Base-by-base conservation (phyloP, 257 asterid genomes). In the Solanum tarapatanum region DNA sequence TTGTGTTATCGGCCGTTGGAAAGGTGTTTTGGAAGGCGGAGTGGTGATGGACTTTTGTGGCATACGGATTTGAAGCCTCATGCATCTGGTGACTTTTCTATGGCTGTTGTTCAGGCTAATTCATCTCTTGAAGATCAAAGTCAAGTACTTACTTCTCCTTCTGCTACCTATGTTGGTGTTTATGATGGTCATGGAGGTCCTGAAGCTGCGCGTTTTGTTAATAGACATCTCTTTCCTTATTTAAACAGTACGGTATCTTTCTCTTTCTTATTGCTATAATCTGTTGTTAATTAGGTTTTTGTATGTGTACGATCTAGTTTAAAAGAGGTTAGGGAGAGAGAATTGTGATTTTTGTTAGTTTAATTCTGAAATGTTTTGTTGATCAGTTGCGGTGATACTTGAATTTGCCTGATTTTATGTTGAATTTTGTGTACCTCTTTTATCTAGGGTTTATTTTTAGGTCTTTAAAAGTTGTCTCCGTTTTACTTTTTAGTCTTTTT, bases 61-160 rank as follows among this genome's bases (percentile, higher is more conserved):
- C 89, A 87, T 69, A 72, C 66, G 28, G 89, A 87, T 5, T 62
- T 87, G 79, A 83, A 83, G 69, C 89, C 76, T 13, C 89, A 87
- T 69, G 68, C 89, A 23, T 69, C 87, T 3, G 91, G 91, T 16
- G 90, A 89, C 14, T 89, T 87, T 79, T 89, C 91, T 32, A 89
- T 89, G 85, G 91, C 91, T 3, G 90, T 83, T 17, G 90, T 89
- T 39, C 91, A 89, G 82, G 91, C 90, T 36, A 89, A 89, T 89
- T 66, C 88, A 5, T 35, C 51, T 19, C 48, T 89, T 24, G 91
- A 89, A 82, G 91, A 89, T 43, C 91, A 89, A 64, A 87, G 90
- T 30, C 91, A 89, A 43, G 84, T 80, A 1, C 77, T 89, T 26
- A 82, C 84, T 58, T 87, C 86, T 32, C 91, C 91, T 17, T 87